Percentiles rank a stretch among this genome's conserved stretches.
These are phyloP conservation scores for Eragrostis nindensis DNA, from an alignment of 176 grass and related monocot genomes.

Conservation along the genomic window DNA sequence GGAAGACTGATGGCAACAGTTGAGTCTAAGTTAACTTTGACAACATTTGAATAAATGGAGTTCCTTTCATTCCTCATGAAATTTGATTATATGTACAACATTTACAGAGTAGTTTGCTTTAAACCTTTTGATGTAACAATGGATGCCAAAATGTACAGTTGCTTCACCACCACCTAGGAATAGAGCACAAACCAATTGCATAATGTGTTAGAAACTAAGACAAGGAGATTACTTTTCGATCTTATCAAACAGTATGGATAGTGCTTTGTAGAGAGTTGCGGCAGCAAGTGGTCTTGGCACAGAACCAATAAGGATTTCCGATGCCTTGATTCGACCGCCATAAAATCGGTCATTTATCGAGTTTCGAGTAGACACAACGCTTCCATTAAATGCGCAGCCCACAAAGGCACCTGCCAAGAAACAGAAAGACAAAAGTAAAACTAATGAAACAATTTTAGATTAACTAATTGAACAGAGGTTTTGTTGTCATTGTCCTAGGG, in stretches of 20 bases:
- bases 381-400: conserved; percentile 83
- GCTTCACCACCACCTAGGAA: conserved; percentile 30
- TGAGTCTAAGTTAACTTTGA: background rate
- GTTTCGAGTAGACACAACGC: conserved; percentile 63
- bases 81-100: conserved; percentile 45
- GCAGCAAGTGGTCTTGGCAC: conserved; percentile 66
- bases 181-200: conserved; percentile 1
- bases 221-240: conserved; percentile 33
- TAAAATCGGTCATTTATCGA: conserved; percentile 79
- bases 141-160: conserved; percentile 40
- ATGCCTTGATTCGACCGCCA: conserved; percentile 63
- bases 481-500: background rate
- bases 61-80: conserved; percentile 40
- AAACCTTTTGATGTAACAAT: conserved; percentile 29
- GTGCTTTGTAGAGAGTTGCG: conserved; percentile 64
- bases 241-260: conserved; percentile 62
- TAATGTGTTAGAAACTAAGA: conserved; percentile 32
- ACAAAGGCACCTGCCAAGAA: conserved; percentile 77
- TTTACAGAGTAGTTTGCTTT: conserved; percentile 46
- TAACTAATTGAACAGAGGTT: background rate
- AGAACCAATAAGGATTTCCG: conserved; percentile 88
- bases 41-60: conserved; percentile 16
- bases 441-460: conserved; percentile 6
- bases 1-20: background rate
- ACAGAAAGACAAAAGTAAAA: background rate